Conservation (phyloP, 306 rosid genomes). For the Ammopiptanthus mongolicus region DNA sequence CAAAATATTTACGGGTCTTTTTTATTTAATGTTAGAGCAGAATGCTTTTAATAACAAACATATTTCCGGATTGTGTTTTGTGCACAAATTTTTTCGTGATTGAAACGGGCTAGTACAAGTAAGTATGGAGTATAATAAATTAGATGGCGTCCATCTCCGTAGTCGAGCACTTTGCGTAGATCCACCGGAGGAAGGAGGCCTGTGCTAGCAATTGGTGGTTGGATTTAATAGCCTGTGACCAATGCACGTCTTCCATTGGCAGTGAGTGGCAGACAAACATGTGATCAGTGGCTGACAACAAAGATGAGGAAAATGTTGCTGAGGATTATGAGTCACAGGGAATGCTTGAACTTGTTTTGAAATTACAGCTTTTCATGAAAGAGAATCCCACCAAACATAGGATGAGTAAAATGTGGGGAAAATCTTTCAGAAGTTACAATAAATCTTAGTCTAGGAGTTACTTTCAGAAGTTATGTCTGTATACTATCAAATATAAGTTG, state of each 20-base stretch:
- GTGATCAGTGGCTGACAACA: not conserved
- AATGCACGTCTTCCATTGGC: not conserved
- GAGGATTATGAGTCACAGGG: not conserved
- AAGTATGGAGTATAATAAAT: not conserved
- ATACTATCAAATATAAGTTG: not conserved
- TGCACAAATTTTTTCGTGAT: not conserved
- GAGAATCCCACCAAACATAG: not conserved
- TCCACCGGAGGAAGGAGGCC: not conserved
- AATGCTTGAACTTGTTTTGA: not conserved
- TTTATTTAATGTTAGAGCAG: not conserved
- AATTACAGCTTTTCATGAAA: not conserved
- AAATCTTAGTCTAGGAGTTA: not conserved
- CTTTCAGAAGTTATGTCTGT: not conserved
- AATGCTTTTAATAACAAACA: not conserved
- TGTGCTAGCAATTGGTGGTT: not conserved
- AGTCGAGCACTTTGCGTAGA: not conserved
- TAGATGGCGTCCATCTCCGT: not conserved
- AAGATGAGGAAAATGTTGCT: not conserved
- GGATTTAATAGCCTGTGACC: not conserved
- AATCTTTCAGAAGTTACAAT: not conserved
- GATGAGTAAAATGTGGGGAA: not conserved
- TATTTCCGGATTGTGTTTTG: not conserved
- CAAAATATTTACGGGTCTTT: not conserved
- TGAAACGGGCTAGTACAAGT: not conserved
- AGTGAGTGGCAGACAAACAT: not conserved